Percentiles rank a stretch among this genome's conserved stretches.
Evolutionary conservation across 2,329 filamentous ascomycete genomes (phyloP).

Genomic region (Botrytis paeoniae): DNA sequence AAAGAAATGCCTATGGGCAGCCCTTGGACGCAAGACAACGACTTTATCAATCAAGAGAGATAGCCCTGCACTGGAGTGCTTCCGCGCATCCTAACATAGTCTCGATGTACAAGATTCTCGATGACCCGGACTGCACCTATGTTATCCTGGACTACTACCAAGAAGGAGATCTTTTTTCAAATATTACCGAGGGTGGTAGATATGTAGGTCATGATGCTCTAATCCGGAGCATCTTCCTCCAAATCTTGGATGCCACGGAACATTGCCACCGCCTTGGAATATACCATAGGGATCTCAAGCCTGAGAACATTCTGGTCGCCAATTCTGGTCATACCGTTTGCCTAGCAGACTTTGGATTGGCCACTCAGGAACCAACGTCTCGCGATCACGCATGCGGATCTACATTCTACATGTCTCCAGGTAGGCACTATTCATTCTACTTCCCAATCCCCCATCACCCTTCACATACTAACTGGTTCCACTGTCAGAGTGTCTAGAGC

Average conservation of each 20-base stretch:
- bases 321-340: conserved; percentile 88
- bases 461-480: conserved; percentile 32
- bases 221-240: conserved; percentile 83
- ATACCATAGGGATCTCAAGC: conserved; percentile 96
- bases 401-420: conserved; percentile 99
- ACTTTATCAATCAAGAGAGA: conserved; percentile 90
- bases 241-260: conserved; percentile 93
- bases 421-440: conserved; percentile 53
- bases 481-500: conserved; percentile 78
- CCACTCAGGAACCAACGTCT: conserved; percentile 77
- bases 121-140: conserved; percentile 87
- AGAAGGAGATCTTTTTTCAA: conserved; percentile 93
- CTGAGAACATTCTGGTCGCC: conserved; percentile 93
- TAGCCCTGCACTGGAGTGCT: conserved; percentile 84
- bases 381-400: conserved; percentile 97
- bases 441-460: conserved; percentile 4
- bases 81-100: conserved; percentile 91
- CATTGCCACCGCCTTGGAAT: conserved; percentile 92
- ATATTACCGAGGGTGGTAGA: conserved; percentile 92
- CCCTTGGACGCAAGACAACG: conserved; percentile 79
- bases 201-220: conserved; percentile 91
- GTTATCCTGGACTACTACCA: conserved; percentile 96
- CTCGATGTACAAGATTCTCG: conserved; percentile 89
- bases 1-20: conserved; percentile 68
- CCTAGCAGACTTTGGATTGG: conserved; percentile 94